Base-by-base conservation (phyloP, 2,329 filamentous ascomycete species). In the Clarireedia homoeocarpa region DNA sequence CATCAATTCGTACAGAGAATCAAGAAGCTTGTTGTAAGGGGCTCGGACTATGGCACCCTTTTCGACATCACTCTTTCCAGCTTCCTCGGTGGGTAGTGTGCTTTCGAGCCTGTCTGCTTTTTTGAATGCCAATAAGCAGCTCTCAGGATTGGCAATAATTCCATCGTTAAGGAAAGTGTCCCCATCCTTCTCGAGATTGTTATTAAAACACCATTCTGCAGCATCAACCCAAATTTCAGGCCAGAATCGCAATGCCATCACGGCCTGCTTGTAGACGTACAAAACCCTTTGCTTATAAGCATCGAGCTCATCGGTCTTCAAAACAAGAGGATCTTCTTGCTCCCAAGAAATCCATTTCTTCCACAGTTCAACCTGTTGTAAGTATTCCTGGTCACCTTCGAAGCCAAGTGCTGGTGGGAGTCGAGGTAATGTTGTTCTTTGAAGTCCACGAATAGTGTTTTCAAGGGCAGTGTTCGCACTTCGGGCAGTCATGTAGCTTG, bases 211-310 rank as follows among this genome's bases (percentile, higher is more conserved):
- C 83, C 92, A 97, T 62, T 95, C 88, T 0, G 91, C 89, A 9
- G 91, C 92, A 58, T 96, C 91, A 50, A 91, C 91, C 94, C 94
- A 99, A 64, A 96, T 85, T 69, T 95, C 89, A 4, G 94, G 91
- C 82, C 92, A 94, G 72, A 97, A 99, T 51, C 91, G 85, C 55
- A 99, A 75, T 4, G 91, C 86, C 88, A 96, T 96, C 48, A 95
- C 75, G 4, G 92, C 90, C 70, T 96, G 92, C 70, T 91, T 94
- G 76, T 96, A 97, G 61, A 89, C 86, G 70, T 95, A 95, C 6
- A 96, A 72, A 44, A 97, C 82, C 42, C 94, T 85, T 62, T 87
- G 81, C 62, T 86, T 87, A 72, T 86, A 94, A 6, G 82, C 79
- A 52, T 83, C 80, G 3, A 81, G 76, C 63, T 97, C 91, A 53